phyloP scores from a whole-genome alignment of 176 grass and related monocot genomes.

The Aechmea fasciata region DNA sequence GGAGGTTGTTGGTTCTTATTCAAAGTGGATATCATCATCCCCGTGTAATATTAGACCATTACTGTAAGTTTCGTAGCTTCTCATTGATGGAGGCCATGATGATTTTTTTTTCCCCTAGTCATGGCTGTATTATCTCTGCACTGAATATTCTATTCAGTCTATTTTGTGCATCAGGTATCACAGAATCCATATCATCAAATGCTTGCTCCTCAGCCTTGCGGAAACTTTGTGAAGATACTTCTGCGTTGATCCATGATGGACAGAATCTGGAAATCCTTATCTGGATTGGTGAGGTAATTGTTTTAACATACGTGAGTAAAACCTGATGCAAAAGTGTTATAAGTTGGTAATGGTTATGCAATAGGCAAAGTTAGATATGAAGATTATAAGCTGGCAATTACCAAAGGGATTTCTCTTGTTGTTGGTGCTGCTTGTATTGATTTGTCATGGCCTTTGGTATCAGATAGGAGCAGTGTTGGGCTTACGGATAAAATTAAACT shows the following conservation, averaged over 20 bases:
- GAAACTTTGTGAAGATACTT: conserved; percentile 92
- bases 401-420: too few species aligned
- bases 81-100: background rate
- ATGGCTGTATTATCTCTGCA: conserved; percentile 10
- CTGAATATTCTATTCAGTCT: conserved; percentile 43
- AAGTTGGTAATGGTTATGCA: too few species aligned
- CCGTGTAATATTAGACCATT: conserved; percentile 60
- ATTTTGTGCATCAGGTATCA: conserved; percentile 89
- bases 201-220: conserved; percentile 78
- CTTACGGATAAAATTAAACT: too few species aligned
- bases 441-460: too few species aligned
- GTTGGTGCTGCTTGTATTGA: too few species aligned
- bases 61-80: conserved; percentile 53
- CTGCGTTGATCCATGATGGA: conserved; percentile 58
- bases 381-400: too few species aligned
- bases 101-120: background rate
- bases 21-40: conserved; percentile 74
- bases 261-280: conserved; percentile 87
- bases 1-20: conserved; percentile 87
- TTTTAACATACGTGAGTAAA: background rate
- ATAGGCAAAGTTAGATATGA: too few species aligned
- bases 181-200: conserved; percentile 63
- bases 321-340: background rate
- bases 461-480: too few species aligned
- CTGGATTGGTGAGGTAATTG: conserved; percentile 82